phyloP scores from a whole-genome alignment of 176 grass and related monocot genomes.

The Phyllostachys edulis region DNA sequence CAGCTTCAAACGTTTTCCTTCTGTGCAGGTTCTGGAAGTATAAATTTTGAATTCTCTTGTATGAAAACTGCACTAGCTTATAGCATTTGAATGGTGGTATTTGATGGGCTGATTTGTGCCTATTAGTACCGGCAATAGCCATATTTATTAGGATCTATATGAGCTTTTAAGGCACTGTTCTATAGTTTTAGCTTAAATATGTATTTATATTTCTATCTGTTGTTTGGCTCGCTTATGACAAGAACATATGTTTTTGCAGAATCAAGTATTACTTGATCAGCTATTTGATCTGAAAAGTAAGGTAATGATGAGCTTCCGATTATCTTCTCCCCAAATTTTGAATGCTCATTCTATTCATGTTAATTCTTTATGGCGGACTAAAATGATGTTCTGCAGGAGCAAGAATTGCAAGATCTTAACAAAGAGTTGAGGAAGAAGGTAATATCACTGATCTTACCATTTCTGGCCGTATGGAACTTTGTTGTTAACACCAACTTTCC shows the following conservation, averaged over 20 bases:
- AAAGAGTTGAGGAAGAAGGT: constrained; percentile 78
- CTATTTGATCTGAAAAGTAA: constrained; percentile 80
- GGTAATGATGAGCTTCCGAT: constrained; percentile 38
- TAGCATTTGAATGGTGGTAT: background rate
- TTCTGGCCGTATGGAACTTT: background rate
- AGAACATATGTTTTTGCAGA: constrained; percentile 40
- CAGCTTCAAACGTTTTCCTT: constrained; percentile 1
- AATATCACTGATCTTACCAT: constrained; percentile 2
- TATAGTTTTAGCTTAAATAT: background rate
- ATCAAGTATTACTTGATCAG: constrained; percentile 67
- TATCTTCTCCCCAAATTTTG: background rate
- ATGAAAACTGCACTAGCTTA: background rate
- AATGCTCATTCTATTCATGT: background rate
- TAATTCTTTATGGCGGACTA: background rate
- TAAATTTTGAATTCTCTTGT: background rate
- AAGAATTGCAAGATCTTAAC: constrained; percentile 67
- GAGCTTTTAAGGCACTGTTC: background rate
- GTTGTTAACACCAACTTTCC: background rate
- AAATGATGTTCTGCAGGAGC: constrained; percentile 45
- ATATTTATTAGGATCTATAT: background rate
- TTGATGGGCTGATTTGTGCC: background rate
- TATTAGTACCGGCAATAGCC: background rate
- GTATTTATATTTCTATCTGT: background rate
- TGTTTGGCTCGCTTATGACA: constrained; percentile 4
- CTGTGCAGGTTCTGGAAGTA: background rate